Base-by-base conservation (phyloP, 2,329 filamentous ascomycete genomes). In the Beauveria scarabaeidicola region DNA sequence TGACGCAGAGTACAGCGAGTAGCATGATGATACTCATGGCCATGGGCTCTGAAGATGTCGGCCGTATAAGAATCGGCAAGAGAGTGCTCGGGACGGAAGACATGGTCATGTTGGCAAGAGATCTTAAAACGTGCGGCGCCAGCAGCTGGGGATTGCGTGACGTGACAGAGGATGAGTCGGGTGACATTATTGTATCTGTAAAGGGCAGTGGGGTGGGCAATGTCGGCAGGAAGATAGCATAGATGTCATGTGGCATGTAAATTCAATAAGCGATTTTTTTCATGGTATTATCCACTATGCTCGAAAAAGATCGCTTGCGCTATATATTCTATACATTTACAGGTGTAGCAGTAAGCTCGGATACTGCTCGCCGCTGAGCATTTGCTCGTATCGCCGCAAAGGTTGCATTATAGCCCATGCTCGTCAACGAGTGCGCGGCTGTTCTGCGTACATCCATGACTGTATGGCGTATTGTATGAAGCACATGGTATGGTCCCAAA, bases 31-130 rank as follows among this genome's bases (percentile, higher is more conserved):
- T 87, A 19, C 78, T 99, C 63, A 99, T 99, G 94, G 91, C 92
- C 38, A 97, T 99, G 94, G 94, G 94, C 0, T 90, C 89, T 1
- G 94, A 97, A 71, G 94, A 99, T 72, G 91, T 99, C 15, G 94
- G 94, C 5, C 83, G 94, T 61, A 73, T 99, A 65, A 84, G 90
- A 63, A 71, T 99, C 61, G 91, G 92, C 36, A 86, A 85, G 66
- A 89, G 93, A 51, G 85, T 97, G 0, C 74, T 97, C 50, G 92
- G 86, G 0, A 88, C 86, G 3, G 90, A 96, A 70, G 87, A 90
- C 61, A 78, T 91, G 57, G 82, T 99, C 60, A 84, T 85, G 53
- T 75, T 97, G 58, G 92, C 90, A 11, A 82, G 94, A 67, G 94
- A 99, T 71, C 74, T 97, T 66, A 88, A 85, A 70, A 86, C 82